Percentiles rank a stretch among this genome's conserved stretches.
phyloP scores from a whole-genome alignment of 805 yeast species.

The Naumovozyma dairenensis region DNA sequence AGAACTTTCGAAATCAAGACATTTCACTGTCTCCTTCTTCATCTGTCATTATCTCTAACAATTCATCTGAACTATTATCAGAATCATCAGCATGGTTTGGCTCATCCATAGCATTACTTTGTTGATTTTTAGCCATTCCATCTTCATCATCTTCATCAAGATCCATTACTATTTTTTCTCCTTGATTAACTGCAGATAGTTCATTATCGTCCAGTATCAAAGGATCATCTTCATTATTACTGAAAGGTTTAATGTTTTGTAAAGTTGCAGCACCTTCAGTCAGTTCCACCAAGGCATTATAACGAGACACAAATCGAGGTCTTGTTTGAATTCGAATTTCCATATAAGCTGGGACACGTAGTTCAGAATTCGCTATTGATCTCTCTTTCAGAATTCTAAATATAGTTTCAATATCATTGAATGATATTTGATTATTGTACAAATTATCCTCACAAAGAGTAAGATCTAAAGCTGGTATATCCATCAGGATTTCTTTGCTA shows the following conservation, averaged over 20 bases:
- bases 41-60: conserved; percentile 10
- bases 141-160: conserved; percentile 15
- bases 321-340: conserved; percentile 13
- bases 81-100: not conserved
- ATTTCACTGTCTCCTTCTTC: too few species aligned
- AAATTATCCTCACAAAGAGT: conserved; percentile 26
- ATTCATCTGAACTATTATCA: conserved; percentile 11
- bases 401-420: conserved; percentile 25
- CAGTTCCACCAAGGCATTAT: conserved; percentile 27
- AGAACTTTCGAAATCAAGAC: too few species aligned
- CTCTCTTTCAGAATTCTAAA: conserved; percentile 22
- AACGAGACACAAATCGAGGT: conserved; percentile 27
- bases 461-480: conserved; percentile 24
- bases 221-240: conserved; percentile 26
- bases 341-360: conserved; percentile 14
- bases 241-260: conserved; percentile 22
- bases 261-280: conserved; percentile 27
- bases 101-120: not conserved
- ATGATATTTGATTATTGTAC: conserved; percentile 24
- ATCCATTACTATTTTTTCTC: conserved; percentile 18
- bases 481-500: conserved; percentile 22
- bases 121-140: conserved; percentile 1
- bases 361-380: conserved; percentile 16
- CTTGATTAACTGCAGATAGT: conserved; percentile 1
- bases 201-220: conserved; percentile 24